Evolutionary conservation across 2,329 filamentous ascomycete species (phyloP), one percentile per base, ranked within the genome.

Genomic region (Penicillium sp.): DNA sequence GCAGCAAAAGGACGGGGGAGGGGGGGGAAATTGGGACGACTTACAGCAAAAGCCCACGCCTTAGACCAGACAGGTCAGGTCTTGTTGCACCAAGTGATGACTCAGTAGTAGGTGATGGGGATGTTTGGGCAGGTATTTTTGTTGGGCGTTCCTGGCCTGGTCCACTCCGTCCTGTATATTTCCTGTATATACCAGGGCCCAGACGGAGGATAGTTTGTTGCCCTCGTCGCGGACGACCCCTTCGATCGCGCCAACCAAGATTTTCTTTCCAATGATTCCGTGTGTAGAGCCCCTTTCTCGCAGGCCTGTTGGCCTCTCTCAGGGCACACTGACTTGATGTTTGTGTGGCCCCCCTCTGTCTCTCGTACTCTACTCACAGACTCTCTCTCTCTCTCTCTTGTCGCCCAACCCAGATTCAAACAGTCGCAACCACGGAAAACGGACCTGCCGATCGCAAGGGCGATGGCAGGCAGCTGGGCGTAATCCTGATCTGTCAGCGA

Each of bases 401-500:
- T 60, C 65, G 61, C 62, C 63, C 60, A 62, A 64, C 62, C 59
- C 61, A 61, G 24, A 19, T 28, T 47, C 51, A 33, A 40, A 40
- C 42, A 53, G 35, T 53, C 40, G 66, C 67, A 57, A 60, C 58
- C 58, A 60, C 61, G 45, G 64, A 66, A 62, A 62, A 58, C 68
- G 60, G 63, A 63, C 65, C 62, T 68, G 73, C 72, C 73, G 73
- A 74, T 73, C 68, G 68, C 67, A 64, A 58, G 58, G 63, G 65
- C 67, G 70, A 72, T 70, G 70, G 70, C 65, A 68, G 67, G 58
- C 59, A 67, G 65, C 58, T 59, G 65, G 62, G 67, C 50, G 63
- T 66, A 64, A 68, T 71, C 66, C 68, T 63, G 68, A 68, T 67
- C 65, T 72, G 73, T 75, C 73, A 75, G 66, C 72, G 71, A 68